A percentile compares a stretch with the other conserved stretches of the same genome.
Evolutionary conservation across 2,329 filamentous ascomycete genomes (phyloP).

Genomic region (Achaetomium macrosporum): DNA sequence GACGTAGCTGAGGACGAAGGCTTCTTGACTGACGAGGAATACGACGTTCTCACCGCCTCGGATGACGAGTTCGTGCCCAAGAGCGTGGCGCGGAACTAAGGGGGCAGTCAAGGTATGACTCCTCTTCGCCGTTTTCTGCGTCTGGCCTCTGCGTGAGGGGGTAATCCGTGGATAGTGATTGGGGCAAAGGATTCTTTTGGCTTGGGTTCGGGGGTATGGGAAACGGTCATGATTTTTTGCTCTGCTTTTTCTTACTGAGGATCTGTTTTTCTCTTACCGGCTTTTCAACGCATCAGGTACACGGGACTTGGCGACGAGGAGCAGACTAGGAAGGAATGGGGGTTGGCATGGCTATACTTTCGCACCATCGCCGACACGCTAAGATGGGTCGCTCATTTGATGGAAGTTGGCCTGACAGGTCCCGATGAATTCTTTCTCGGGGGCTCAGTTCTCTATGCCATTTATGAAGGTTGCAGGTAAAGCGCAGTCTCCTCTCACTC

Average conservation of each 20-base stretch:
- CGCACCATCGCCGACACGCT: too few relatives aligned
- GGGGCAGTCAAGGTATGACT: not conserved
- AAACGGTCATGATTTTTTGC: not conserved
- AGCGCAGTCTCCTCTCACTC: too few relatives aligned
- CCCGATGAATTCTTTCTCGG: too few relatives aligned
- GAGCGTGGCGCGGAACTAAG: constrained; percentile 44
- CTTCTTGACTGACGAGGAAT: constrained; percentile 96
- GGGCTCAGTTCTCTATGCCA: too few relatives aligned
- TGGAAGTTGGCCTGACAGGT: too few relatives aligned
- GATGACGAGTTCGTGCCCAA: constrained; percentile 70
- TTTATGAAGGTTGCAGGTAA: too few relatives aligned
- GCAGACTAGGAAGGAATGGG: too few relatives aligned
- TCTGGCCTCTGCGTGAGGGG: too few relatives aligned
- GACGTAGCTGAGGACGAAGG: constrained; percentile 57
- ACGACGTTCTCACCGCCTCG: constrained; percentile 91
- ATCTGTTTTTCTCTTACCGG: not conserved
- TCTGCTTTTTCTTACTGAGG: not conserved
- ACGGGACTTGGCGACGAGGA: not conserved
- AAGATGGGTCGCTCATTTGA: too few relatives aligned
- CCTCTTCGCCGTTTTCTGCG: too few relatives aligned
- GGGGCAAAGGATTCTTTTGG: constrained; percentile 1
- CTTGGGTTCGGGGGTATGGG: not conserved
- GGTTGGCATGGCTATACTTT: too few relatives aligned
- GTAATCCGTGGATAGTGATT: not conserved
- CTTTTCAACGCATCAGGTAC: constrained; percentile 2